These are phyloP conservation scores for Yamadazyma triangularis DNA, from an alignment of 1,139 yeast species.

Conservation along the genomic window DNA sequence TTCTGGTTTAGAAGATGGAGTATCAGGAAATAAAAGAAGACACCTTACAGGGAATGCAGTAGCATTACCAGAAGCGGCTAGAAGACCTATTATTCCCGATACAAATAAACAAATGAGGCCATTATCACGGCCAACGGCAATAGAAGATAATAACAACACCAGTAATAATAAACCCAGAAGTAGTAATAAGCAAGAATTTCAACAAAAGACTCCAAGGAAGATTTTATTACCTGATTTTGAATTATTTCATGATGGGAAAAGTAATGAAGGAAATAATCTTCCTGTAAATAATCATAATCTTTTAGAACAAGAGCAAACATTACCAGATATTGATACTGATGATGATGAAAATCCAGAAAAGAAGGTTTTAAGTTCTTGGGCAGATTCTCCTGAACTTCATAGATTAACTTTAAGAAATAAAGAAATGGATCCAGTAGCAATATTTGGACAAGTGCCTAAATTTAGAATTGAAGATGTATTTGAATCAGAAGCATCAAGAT, in stretches of 20 bases:
- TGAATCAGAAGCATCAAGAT: slow-evolving; percentile 40
- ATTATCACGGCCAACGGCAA: slow-evolving; percentile 2
- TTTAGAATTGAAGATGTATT: slow-evolving; percentile 69
- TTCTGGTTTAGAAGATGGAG: too few relatives aligned
- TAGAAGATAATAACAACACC: not conserved
- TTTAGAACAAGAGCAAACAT: slow-evolving; percentile 13
- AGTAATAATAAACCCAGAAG: too few relatives aligned
- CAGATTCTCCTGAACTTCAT: slow-evolving; percentile 58
- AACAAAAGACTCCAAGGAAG: slow-evolving; percentile 6
- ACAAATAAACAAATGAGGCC: too few relatives aligned
- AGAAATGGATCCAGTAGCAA: slow-evolving; percentile 59
- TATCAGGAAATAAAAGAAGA: slow-evolving; percentile 7
- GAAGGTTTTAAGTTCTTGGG: slow-evolving; percentile 63
- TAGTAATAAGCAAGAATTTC: slow-evolving; percentile 1
- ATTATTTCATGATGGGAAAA: slow-evolving; percentile 4
- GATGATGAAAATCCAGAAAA: slow-evolving; percentile 51
- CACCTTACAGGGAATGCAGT: slow-evolving; percentile 25
- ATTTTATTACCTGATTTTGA: slow-evolving; percentile 2
- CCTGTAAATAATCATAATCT: too few relatives aligned
- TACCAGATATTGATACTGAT: slow-evolving; percentile 50
- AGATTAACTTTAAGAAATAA: slow-evolving; percentile 53
- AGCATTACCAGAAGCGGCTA: slow-evolving; percentile 34
- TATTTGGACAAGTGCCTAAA: slow-evolving; percentile 77
- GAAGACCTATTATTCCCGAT: slow-evolving; percentile 9
- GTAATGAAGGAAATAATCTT: slow-evolving; percentile 10